These are phyloP conservation scores for Globisporangium ultimum DNA, from an alignment of 352 stramenopile species.

Conservation along the genomic window DNA sequence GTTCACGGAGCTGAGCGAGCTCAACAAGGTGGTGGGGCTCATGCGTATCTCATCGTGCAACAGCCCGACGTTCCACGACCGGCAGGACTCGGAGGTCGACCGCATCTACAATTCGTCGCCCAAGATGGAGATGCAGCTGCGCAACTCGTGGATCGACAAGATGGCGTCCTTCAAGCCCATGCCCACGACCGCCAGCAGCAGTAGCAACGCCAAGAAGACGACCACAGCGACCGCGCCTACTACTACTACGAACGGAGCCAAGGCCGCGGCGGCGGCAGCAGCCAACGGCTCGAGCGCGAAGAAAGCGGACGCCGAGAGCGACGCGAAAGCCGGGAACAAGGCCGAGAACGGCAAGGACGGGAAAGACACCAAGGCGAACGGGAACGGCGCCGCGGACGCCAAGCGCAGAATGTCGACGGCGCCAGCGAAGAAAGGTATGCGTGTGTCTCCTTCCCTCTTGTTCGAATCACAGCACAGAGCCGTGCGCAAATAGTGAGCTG, in stretches of 20 bases:
- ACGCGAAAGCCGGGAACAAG: slow-evolving; percentile 8
- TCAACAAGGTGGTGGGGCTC: slow-evolving; percentile 80
- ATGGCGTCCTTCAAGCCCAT: slow-evolving; percentile 75
- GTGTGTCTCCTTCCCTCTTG: neutral
- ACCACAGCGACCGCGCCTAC: slow-evolving; percentile 20
- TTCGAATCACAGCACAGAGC: no score
- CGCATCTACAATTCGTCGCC: slow-evolving; percentile 89
- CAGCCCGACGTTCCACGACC: slow-evolving; percentile 87
- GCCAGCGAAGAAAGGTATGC: slow-evolving; percentile 14
- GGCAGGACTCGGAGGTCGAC: slow-evolving; percentile 87
- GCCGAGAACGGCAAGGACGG: slow-evolving; percentile 6
- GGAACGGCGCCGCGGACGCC: slow-evolving; percentile 1
- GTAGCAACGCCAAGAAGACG: slow-evolving; percentile 38
- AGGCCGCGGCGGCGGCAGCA: neutral
- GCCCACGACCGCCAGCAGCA: slow-evolving; percentile 18
- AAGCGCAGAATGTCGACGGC: slow-evolving; percentile 11
- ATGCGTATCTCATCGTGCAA: slow-evolving; percentile 80
- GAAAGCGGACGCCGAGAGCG: slow-evolving; percentile 1
- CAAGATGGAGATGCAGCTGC: slow-evolving; percentile 84
- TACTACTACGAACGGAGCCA: slow-evolving; percentile 2
- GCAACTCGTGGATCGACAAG: slow-evolving; percentile 88
- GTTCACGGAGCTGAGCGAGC: slow-evolving; percentile 87
- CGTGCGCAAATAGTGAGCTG: neutral
- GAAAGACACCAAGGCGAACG: neutral
- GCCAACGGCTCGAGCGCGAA: slow-evolving; percentile 18